Evolutionary conservation across 108 stramenopile species (phyloP), one percentile per base, ranked within the genome.

Genomic region (Asterionellopsis glacialis): DNA sequence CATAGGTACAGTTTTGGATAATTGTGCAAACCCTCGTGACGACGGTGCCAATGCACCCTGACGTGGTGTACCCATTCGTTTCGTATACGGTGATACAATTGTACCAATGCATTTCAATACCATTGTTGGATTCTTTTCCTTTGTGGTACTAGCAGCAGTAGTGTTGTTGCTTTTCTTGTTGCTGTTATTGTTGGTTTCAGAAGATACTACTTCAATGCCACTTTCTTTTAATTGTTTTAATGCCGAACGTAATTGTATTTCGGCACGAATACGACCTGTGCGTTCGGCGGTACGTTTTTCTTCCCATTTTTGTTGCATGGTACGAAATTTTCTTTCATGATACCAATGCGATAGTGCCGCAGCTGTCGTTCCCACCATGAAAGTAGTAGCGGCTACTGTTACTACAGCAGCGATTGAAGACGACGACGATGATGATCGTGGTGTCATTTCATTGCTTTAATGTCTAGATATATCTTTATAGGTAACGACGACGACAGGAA

Each of bases 31-130:
- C 0, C 81, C 84, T 48, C 85, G 74, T 1, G 76, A 77, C 22
- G 72, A 64, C 4, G 87, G 88, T 13, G 83, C 88, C n/a, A 91
- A 67, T 4, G 71, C 68, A 0, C 85, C 83, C 69, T 94, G 93
- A 0, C 93, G 78, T 1, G 93, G 92, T 39, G 88, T 90, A 19
- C 93, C 93, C 88, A 87, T 86, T 41, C 88, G 64, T 76, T 90
- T 87, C 19, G 88, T 74, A 64, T 81, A 90, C 7, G 92, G 92
- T 14, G 88, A 84, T 5, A 68, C 65, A 18, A 90, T 63, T 7
- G 68, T 84, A 4, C 88, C 92, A 41, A 94, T 88, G 50, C 82
- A 72, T 5, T 48, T 70, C 1, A 87, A 63, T 19, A 43, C 56
- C 47, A 83, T 55, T n/a, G 40, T 48, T 26, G 14, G 55, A n/a